Evolutionary conservation across 179 eudicot species (phyloP).

Genomic region (Beta macrorhiza): DNA sequence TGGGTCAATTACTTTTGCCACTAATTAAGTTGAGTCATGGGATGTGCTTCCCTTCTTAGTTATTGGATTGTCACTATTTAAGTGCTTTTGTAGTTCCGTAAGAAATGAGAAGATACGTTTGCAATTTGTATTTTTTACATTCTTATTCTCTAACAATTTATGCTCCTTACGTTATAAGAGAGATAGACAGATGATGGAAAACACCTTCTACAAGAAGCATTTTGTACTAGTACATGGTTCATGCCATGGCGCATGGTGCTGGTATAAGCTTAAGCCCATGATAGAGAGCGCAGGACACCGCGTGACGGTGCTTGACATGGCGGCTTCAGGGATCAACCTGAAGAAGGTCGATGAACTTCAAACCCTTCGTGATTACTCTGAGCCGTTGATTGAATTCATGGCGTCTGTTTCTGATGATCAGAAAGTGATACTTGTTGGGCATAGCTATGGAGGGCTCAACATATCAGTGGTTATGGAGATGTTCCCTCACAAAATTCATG

Average conservation of each 20-base stretch:
- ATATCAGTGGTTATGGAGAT: conserved; percentile 34
- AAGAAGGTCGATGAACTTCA: conserved; percentile 23
- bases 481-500: conserved; percentile 31
- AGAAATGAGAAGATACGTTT: too few species aligned
- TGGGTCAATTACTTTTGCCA: too few species aligned
- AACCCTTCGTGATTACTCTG: conserved; percentile 26
- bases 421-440: conserved; percentile 39
- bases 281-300: conserved; percentile 35
- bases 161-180: background rate
- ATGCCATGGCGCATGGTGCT: conserved; percentile 54
- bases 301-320: conserved; percentile 42
- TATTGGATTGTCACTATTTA: too few species aligned
- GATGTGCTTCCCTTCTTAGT: too few species aligned
- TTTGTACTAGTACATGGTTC: conserved; percentile 50
- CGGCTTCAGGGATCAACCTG: conserved; percentile 30
- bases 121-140: too few species aligned
- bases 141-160: background rate
- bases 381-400: conserved; percentile 36
- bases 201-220: conserved; percentile 15
- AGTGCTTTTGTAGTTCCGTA: too few species aligned
- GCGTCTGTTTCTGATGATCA: conserved; percentile 23
- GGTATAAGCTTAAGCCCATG: conserved; percentile 41
- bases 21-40: too few species aligned
- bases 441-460: conserved; percentile 34
- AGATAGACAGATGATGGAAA: background rate